A percentile compares a stretch with the other conserved stretches of the same genome.
Conservation (phyloP, 2,329 filamentous ascomycete species). For the Orbilia quercus region DNA sequence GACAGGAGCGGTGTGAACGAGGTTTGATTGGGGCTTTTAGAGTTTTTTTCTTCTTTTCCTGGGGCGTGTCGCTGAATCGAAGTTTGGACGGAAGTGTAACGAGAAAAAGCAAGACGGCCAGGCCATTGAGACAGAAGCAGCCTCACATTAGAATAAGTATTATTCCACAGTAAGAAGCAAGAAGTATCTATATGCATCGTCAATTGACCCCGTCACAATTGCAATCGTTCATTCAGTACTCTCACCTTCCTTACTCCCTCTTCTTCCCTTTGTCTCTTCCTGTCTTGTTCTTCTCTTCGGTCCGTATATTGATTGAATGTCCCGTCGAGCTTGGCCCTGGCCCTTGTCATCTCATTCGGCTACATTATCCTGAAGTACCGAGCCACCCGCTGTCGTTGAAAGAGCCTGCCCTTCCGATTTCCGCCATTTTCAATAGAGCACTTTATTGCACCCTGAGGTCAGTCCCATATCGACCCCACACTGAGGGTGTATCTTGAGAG, state of each 20-base stretch:
- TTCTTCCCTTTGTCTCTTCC: background rate
- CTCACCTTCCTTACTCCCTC: background rate
- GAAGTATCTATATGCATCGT: background rate
- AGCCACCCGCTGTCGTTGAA: slow-evolving; percentile 41
- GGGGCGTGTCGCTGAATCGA: slow-evolving; percentile 15
- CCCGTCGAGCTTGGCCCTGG: slow-evolving; percentile 9
- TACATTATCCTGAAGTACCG: slow-evolving; percentile 53
- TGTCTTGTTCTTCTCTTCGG: background rate
- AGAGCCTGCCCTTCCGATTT: no score
- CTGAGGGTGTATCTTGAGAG: background rate
- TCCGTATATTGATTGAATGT: background rate
- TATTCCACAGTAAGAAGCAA: no score
- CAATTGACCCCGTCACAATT: no score
- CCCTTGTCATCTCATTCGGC: slow-evolving; percentile 49
- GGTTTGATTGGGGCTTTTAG: background rate
- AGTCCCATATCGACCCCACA: background rate
- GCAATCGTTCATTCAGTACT: background rate
- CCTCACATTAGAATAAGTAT: slow-evolving; percentile 38
- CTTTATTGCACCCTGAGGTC: background rate
- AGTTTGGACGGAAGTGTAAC: slow-evolving; percentile 55
- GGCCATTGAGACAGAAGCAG: slow-evolving; percentile 33
- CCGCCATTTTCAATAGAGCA: background rate
- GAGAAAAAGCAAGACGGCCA: slow-evolving; percentile 37
- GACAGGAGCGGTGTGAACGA: background rate
- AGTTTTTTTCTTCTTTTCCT: slow-evolving; percentile 20